Conservation (phyloP, 75 land plant species). For the Pinus albicaulis region DNA sequence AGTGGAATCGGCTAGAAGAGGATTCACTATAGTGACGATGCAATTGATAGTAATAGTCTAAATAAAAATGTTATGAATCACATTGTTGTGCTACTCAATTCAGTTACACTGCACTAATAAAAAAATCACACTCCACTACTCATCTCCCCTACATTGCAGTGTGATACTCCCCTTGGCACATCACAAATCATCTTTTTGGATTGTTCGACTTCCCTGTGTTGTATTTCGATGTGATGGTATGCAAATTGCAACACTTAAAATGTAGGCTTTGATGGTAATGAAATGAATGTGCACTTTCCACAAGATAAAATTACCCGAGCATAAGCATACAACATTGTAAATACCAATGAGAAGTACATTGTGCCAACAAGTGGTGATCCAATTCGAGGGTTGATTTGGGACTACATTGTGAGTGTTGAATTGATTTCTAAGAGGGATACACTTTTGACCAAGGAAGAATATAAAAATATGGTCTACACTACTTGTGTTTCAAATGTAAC, state of each 20-base stretch:
- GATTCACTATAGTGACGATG: too few relatives aligned
- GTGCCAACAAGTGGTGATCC: constrained; percentile 92
- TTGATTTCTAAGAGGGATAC: constrained; percentile 89
- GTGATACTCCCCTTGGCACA: too few relatives aligned
- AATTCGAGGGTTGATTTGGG: constrained; percentile 89
- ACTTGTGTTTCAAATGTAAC: constrained; percentile 46
- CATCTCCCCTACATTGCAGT: too few relatives aligned
- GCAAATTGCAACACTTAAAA: constrained; percentile 68
- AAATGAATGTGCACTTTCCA: constrained; percentile 96
- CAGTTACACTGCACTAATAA: too few relatives aligned
- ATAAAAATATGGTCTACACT: constrained; percentile 75
- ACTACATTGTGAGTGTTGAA: constrained; percentile 66
- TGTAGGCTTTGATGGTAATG: constrained; percentile 99
- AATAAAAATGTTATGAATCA: too few relatives aligned
- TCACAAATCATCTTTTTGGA: too few relatives aligned
- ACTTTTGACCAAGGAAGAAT: constrained; percentile 78
- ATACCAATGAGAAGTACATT: constrained; percentile 84
- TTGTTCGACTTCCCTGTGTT: too few relatives aligned
- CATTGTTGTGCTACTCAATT: too few relatives aligned
- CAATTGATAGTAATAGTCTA: too few relatives aligned
- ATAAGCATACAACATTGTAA: constrained; percentile 78
- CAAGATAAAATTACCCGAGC: constrained; percentile 97
- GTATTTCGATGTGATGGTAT: too few relatives aligned
- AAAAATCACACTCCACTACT: too few relatives aligned
- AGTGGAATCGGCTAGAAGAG: too few relatives aligned